These are phyloP conservation scores for Yarrowia hollandica DNA, from an alignment of 805 yeast genomes.

Conservation along the genomic window DNA sequence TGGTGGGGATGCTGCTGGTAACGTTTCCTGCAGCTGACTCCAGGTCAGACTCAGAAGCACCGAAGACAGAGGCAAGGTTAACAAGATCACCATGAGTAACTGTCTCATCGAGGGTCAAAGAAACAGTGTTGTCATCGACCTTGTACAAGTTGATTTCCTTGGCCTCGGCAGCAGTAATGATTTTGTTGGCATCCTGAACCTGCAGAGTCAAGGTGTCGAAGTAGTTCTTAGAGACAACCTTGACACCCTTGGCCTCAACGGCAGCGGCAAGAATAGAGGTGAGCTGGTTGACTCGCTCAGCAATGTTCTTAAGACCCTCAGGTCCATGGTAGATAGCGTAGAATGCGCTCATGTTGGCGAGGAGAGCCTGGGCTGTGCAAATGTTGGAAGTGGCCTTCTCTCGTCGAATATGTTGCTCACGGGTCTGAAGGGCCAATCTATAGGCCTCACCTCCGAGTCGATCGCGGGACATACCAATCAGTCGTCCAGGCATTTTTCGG, in stretches of 20 bases:
- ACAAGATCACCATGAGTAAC: constrained; percentile 62
- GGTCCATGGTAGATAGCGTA: constrained; percentile 97
- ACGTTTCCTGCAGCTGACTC: constrained; percentile 28
- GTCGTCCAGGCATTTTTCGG: constrained; percentile 94
- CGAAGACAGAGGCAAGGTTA: constrained; percentile 61
- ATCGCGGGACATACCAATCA: constrained; percentile 91
- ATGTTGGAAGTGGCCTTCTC: constrained; percentile 98
- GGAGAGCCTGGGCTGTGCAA: constrained; percentile 95
- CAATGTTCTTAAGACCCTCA: constrained; percentile 74
- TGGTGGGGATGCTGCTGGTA: constrained; percentile 49
- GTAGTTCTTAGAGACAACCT: constrained; percentile 60
- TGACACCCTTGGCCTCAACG: constrained; percentile 50
- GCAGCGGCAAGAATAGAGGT: constrained; percentile 69
- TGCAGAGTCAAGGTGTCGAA: constrained; percentile 84
- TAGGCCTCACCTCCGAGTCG: constrained; percentile 86
- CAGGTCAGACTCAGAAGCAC: constrained; percentile 38
- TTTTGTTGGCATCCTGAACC: constrained; percentile 33
- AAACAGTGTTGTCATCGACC: constrained; percentile 59
- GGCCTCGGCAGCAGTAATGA: constrained; percentile 48
- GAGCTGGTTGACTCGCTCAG: constrained; percentile 70
- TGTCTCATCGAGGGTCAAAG: constrained; percentile 90
- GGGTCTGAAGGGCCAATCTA: constrained; percentile 91
- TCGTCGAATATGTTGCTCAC: constrained; percentile 97
- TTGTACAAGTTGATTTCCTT: constrained; percentile 76
- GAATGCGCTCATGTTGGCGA: constrained; percentile 94